Conservation (phyloP, 2,329 filamentous ascomycete genomes). For the Trichophyton equinum region DNA sequence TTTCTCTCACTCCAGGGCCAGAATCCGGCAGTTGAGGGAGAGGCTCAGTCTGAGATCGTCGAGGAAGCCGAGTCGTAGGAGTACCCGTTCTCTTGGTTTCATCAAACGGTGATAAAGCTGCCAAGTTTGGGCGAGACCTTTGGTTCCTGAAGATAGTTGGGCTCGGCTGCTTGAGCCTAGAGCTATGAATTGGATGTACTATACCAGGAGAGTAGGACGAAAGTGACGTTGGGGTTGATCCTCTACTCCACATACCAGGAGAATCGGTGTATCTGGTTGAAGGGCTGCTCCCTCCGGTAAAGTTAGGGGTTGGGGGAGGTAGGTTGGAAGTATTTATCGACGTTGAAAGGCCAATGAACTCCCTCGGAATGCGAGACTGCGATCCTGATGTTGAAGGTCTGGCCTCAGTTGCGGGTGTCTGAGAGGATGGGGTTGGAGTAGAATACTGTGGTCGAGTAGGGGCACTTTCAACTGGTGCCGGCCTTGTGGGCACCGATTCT, state of each 20-base stretch:
- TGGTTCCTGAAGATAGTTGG: constrained; percentile 28
- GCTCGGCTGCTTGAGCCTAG: constrained; percentile 26
- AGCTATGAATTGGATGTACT: constrained; percentile 28
- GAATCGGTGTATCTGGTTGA: constrained; percentile 37
- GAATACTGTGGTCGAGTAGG: not conserved
- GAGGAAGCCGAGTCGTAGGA: constrained; percentile 4
- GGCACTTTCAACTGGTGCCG: not conserved
- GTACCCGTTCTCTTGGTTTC: constrained; percentile 5
- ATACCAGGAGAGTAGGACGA: constrained; percentile 39
- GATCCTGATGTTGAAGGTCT: not conserved
- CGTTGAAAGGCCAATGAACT: constrained; percentile 28
- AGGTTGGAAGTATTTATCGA: constrained; percentile 25
- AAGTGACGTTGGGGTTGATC: constrained; percentile 39
- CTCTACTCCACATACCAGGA: constrained; percentile 34
- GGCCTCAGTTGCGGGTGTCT: constrained; percentile 1
- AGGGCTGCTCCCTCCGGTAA: constrained; percentile 31
- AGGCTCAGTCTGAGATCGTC: constrained; percentile 10
- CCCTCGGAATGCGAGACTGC: constrained; percentile 21
- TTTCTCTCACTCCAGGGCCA: not conserved
- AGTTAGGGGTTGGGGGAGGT: constrained; percentile 28
- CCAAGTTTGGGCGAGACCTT: constrained; percentile 10
- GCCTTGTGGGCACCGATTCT: not conserved
- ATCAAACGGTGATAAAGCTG: constrained; percentile 12
- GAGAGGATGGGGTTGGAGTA: not conserved
- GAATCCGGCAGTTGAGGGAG: not conserved